These are phyloP conservation scores for Neurospora sp. DNA, from an alignment of 495 filamentous ascomycete genomes.

Conservation along the genomic window DNA sequence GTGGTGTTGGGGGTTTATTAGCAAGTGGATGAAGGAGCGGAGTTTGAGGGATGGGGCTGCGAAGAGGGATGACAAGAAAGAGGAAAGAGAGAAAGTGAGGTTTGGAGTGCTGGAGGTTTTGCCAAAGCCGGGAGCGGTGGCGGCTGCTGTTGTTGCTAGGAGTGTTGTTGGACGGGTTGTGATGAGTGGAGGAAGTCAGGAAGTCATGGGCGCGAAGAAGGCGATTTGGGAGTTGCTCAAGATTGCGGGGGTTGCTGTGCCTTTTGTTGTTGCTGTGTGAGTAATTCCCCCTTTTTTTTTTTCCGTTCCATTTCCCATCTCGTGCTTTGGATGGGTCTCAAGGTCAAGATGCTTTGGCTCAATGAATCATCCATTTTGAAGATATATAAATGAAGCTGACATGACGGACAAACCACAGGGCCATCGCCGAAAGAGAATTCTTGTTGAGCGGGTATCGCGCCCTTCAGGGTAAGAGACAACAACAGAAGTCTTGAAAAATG, in stretches of 20 bases:
- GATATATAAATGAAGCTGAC: slow-evolving; percentile 5
- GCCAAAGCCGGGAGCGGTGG: slow-evolving; percentile 16
- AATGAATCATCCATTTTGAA: neutral
- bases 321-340: too few relatives aligned
- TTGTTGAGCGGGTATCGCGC: slow-evolving; percentile 39
- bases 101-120: slow-evolving; percentile 21
- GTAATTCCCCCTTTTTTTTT: slow-evolving; percentile 21
- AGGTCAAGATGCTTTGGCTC: too few relatives aligned
- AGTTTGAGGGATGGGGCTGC: neutral
- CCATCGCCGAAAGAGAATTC: slow-evolving; percentile 50
- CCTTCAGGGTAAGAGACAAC: slow-evolving; percentile 20
- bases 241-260: slow-evolving; percentile 39
- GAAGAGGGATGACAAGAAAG: neutral
- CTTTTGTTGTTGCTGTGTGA: slow-evolving; percentile 51
- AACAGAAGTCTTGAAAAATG: neutral
- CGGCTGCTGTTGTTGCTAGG: slow-evolving; percentile 12
- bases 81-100: neutral
- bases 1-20: slow-evolving; percentile 70
- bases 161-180: slow-evolving; percentile 12
- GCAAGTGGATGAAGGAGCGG: slow-evolving; percentile 44
- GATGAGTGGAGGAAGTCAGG: slow-evolving; percentile 15
- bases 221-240: slow-evolving; percentile 38
- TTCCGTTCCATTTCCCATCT: too few relatives aligned
- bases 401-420: slow-evolving; percentile 25
- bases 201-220: slow-evolving; percentile 10